These are phyloP conservation scores for Inga oerstediana DNA, from an alignment of 306 rosid species.

Conservation along the genomic window DNA sequence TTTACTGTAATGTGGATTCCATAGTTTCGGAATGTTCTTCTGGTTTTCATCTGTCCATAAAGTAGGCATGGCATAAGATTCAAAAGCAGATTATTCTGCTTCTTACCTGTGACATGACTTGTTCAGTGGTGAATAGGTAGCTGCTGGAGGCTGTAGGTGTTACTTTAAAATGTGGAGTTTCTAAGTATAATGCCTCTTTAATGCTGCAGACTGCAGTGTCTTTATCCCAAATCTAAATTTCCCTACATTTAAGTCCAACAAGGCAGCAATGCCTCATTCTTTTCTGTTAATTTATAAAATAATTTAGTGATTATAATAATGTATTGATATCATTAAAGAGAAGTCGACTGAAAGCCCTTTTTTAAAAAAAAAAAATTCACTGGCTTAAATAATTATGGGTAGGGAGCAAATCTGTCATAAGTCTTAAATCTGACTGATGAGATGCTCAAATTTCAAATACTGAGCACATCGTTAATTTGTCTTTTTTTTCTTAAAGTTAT, in stretches of 20 bases:
- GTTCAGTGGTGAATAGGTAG: background rate
- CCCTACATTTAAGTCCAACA: background rate
- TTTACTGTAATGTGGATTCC: background rate
- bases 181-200: background rate
- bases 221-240: background rate
- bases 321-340: background rate
- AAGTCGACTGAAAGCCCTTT: background rate
- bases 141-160: background rate
- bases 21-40: background rate
- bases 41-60: background rate
- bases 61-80: background rate
- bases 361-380: background rate
- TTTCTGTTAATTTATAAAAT: background rate
- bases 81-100: background rate
- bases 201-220: background rate
- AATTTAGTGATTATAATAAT: background rate
- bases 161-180: background rate
- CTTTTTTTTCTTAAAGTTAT: background rate
- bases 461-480: background rate
- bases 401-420: background rate
- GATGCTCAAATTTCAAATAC: slow-evolving; percentile 1
- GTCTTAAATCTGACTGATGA: background rate
- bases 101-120: background rate
- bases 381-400: background rate
- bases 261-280: background rate